Evolutionary conservation across 2,329 filamentous ascomycete species (phyloP).

Genomic region (Plenodomus biglobosus): DNA sequence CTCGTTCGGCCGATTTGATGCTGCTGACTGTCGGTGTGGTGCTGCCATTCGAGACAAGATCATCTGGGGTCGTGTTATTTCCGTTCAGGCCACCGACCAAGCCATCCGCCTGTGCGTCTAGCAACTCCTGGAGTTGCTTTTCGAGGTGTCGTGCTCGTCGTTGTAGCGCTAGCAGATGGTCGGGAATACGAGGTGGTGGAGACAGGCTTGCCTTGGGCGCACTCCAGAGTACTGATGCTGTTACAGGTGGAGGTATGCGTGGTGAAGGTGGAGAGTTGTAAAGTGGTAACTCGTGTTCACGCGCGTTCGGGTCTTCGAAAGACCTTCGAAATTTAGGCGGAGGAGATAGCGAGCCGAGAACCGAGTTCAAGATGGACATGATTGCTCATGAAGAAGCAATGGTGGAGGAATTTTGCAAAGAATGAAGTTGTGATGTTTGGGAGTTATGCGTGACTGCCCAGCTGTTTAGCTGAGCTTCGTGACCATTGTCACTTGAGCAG

Average conservation of each 20-base stretch:
- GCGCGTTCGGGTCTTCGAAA: constrained; percentile 40
- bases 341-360: constrained; percentile 40
- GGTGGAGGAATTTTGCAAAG: background rate
- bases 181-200: constrained; percentile 34
- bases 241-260: constrained; percentile 39
- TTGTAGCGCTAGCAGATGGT: constrained; percentile 53
- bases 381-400: constrained; percentile 2
- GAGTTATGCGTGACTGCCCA: constrained; percentile 9
- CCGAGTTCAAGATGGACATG: constrained; percentile 42
- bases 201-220: constrained; percentile 27
- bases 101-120: constrained; percentile 63
- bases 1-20: constrained; percentile 36
- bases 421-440: constrained; percentile 1
- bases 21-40: constrained; percentile 52
- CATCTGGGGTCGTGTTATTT: constrained; percentile 41
- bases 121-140: constrained; percentile 58
- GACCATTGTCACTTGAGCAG: constrained; percentile 19
- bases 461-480: constrained; percentile 24
- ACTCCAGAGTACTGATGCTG: constrained; percentile 38
- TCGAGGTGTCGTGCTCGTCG: constrained; percentile 58
- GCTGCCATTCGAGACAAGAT: constrained; percentile 52
- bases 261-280: constrained; percentile 38
- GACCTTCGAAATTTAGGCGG: constrained; percentile 38
- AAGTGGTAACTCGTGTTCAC: constrained; percentile 38
- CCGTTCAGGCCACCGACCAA: constrained; percentile 53